Evolutionary conservation across 129 eudicot genomes (phyloP).

Genomic region (Gnaphalium uliginosum): DNA sequence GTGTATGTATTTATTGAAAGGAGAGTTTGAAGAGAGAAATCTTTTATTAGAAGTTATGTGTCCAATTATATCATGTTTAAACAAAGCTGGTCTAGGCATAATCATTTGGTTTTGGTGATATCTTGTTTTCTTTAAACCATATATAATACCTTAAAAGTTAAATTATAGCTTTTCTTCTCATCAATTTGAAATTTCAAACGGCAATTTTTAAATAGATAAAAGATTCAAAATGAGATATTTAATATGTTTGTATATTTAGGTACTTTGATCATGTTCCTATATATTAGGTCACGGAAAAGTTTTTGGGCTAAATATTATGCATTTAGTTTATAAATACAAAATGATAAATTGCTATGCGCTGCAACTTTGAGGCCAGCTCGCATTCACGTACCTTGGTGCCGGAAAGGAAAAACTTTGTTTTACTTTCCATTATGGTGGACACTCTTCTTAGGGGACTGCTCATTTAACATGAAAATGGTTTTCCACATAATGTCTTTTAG

Average conservation of each 20-base stretch:
- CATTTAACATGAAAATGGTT: no score
- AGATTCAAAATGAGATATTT: not conserved
- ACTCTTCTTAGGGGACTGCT: no score
- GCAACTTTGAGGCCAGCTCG: no score
- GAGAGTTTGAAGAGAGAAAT: slow-evolving; percentile 31
- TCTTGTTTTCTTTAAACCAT: slow-evolving; percentile 34
- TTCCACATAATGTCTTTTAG: no score
- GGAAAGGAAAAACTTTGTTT: no score
- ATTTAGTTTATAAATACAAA: not conserved
- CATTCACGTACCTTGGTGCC: no score
- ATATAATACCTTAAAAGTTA: slow-evolving; percentile 26
- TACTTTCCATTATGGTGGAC: no score
- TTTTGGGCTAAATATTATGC: not conserved
- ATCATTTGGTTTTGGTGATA: slow-evolving; percentile 41
- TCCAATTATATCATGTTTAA: slow-evolving; percentile 20
- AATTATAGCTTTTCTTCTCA: slow-evolving; percentile 13
- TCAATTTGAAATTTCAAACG: slow-evolving; percentile 7
- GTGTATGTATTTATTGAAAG: slow-evolving; percentile 14
- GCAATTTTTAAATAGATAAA: not conserved
- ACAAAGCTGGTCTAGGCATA: slow-evolving; percentile 44
- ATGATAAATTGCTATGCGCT: no score
- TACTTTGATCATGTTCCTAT: not conserved
- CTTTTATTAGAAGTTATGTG: slow-evolving; percentile 35
- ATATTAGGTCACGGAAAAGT: not conserved
- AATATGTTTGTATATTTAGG: not conserved